phyloP scores from a whole-genome alignment of 148 eudicot species.

The Drosera capensis region DNA sequence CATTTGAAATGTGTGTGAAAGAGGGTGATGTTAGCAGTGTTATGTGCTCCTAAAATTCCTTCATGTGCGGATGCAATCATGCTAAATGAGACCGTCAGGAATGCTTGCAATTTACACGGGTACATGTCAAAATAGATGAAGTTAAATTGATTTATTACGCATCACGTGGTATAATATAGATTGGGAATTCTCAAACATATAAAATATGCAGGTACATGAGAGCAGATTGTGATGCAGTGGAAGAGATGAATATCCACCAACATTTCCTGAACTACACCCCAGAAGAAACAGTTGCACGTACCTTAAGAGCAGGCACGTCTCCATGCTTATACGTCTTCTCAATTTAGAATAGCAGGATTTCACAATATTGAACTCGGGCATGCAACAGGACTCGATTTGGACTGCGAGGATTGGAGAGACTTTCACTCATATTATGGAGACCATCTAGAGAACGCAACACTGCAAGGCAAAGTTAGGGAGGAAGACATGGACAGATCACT shows the following conservation, averaged over 20 bases:
- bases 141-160: no score
- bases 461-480: conserved; percentile 12
- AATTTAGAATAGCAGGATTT: neutral
- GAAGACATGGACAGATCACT: conserved; percentile 1
- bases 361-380: no score
- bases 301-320: conserved; percentile 15
- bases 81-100: conserved; percentile 13
- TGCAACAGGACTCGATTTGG: conserved; percentile 20
- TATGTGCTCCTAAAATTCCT: conserved; percentile 33
- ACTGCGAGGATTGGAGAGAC: conserved; percentile 12
- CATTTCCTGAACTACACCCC: conserved; percentile 12
- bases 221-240: conserved; percentile 29
- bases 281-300: conserved; percentile 17
- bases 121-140: neutral
- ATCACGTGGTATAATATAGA: no score
- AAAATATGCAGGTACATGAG: conserved; percentile 11
- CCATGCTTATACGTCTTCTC: neutral
- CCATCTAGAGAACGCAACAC: conserved; percentile 6
- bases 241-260: conserved; percentile 14
- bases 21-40: conserved; percentile 21
- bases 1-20: conserved; percentile 23
- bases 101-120: conserved; percentile 23
- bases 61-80: conserved; percentile 18
- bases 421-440: conserved; percentile 6
- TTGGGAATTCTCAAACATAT: no score